Evolutionary conservation across 225 moss, liverwort and hornwort genomes (phyloP), one percentile per base, ranked within the genome.

Genomic region (Neckera pumila): DNA sequence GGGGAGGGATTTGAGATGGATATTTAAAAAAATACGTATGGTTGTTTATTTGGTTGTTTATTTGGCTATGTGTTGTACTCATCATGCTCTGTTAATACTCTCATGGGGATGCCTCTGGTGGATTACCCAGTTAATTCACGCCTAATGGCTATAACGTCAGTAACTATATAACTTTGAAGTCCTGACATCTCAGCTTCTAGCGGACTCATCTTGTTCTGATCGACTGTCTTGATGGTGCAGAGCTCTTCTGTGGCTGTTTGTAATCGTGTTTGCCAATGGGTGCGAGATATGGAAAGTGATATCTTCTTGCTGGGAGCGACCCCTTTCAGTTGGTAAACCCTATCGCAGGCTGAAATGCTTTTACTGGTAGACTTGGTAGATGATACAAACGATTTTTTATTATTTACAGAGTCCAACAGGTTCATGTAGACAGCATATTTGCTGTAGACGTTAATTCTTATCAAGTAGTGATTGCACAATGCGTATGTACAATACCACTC

Each of bases 241-340:
- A 96, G 93, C 91, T 93, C 94, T 78, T 96, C 96, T 80, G 94
- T 99, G 76, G 81, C 95, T 53, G 94, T 96, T 30, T 96, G 99
- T 92, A 99, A 99, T 80, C 95, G 96, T 49, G 89, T 97, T 82
- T 97, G 97, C 90, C 97, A 95, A 81, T 97, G 99, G 97, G 88
- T 99, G 74, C 94, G 99, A 83, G 97, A 96, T 80, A 72, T 97
- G 91, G 99, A 99, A 90, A 96, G 97, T 94, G 99, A 96, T 80
- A 93, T 99, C 69, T 99, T 99, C 90, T 91, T 99, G 81, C 90
- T 99, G 93, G 99, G 95, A 88, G 94, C 95, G 87, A 93, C 99
- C 81, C 95, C 99, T 76, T 97, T 99, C 86, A 99, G 95, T 94
- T 99, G 99, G 99, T 99, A 94, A 72, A 89, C 53, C 58, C 87